Conservation (phyloP, 345 rosid species). For the Ailanthus altissimus region DNA sequence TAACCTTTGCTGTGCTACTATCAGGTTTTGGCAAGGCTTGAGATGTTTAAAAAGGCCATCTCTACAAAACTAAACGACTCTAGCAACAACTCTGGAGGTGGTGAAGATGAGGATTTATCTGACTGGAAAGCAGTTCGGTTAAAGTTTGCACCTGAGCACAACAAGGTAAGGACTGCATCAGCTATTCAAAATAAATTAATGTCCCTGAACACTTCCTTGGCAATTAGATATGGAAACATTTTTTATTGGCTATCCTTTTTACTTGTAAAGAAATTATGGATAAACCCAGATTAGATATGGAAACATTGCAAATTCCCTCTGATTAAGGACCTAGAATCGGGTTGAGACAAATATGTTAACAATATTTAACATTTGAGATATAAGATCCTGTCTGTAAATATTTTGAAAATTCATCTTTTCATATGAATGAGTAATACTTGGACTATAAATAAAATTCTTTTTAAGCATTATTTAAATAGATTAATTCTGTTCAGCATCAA, state of each 20-base stretch:
- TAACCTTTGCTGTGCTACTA: not conserved
- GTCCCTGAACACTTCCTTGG: not conserved
- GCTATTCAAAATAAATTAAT: not conserved
- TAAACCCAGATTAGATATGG: no score
- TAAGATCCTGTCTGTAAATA: not conserved
- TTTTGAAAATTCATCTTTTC: not conserved
- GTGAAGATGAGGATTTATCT: conserved; percentile 58
- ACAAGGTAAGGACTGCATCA: conserved; percentile 54
- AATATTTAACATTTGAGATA: not conserved
- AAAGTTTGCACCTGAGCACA: conserved; percentile 62
- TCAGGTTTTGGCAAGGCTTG: conserved; percentile 78
- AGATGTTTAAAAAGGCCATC: conserved; percentile 66
- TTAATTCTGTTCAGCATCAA: not conserved
- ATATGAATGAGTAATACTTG: not conserved
- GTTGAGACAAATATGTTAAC: not conserved
- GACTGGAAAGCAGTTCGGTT: conserved; percentile 70
- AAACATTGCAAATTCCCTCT: not conserved
- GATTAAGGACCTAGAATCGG: not conserved
- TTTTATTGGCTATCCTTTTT: not conserved
- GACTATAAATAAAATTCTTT: not conserved
- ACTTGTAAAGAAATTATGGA: conserved; percentile 4
- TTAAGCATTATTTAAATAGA: not conserved
- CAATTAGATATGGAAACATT: conserved; percentile 1
- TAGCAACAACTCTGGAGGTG: conserved; percentile 43
- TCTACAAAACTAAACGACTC: conserved; percentile 45